phyloP scores from a whole-genome alignment of 768 basidiomycete species.

The Rhodotorula taiwanensis region DNA sequence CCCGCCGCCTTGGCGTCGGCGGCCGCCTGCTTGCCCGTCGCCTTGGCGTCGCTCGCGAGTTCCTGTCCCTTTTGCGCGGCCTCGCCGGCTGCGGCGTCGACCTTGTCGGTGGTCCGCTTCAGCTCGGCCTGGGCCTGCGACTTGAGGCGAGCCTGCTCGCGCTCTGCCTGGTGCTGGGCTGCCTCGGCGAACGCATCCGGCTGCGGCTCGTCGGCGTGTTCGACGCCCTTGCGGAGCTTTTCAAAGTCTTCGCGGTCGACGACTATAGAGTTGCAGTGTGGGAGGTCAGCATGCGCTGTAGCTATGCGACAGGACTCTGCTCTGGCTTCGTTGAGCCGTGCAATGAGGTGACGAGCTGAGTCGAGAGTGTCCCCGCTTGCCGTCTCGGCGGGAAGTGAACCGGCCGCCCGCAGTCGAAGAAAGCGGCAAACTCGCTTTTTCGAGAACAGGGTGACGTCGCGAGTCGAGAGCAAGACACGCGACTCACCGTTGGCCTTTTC shows the following conservation, averaged over 20 bases:
- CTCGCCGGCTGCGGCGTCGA: conserved; percentile 2
- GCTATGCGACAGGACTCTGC: too few relatives aligned
- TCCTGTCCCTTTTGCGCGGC: conserved; percentile 37
- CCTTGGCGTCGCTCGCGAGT: conserved; percentile 41
- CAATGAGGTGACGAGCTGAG: neutral
- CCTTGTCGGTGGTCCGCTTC: conserved; percentile 9
- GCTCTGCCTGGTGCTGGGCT: conserved; percentile 9
- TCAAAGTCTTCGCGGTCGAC: conserved; percentile 20
- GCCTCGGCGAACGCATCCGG: conserved; percentile 14
- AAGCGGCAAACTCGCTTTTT: too few relatives aligned
- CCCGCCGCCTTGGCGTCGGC: neutral
- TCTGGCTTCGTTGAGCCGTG: too few relatives aligned
- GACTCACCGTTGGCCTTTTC: conserved; percentile 21
- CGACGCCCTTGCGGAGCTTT: conserved; percentile 13
- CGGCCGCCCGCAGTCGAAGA: too few relatives aligned
- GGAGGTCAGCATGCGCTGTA: neutral
- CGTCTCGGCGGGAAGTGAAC: neutral
- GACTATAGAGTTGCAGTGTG: neutral
- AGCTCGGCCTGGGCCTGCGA: conserved; percentile 10
- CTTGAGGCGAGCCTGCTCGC: conserved; percentile 22
- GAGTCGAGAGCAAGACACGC: neutral
- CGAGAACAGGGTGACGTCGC: neutral
- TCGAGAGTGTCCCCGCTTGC: neutral
- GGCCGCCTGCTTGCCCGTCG: conserved; percentile 35
- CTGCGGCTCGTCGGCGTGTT: conserved; percentile 15